A percentile compares a stretch with the other conserved stretches of the same genome.
These are phyloP conservation scores for Ogataea saltuana DNA, from an alignment of 805 yeast genomes.

Conservation along the genomic window DNA sequence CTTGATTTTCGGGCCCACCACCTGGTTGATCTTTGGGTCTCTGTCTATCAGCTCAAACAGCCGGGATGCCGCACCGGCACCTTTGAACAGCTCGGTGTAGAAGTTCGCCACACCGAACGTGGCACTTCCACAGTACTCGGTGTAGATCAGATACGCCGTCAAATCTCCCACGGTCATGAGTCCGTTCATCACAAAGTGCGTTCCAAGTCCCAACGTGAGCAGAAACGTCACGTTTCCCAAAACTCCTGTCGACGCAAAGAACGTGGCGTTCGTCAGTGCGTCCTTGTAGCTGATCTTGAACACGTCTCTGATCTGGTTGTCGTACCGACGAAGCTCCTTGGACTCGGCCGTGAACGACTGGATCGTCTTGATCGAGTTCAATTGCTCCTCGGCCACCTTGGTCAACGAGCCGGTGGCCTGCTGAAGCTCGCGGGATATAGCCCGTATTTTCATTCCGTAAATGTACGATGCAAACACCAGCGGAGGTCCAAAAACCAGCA, in stretches of 20 bases:
- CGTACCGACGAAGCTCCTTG: conserved; percentile 73
- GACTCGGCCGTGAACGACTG: conserved; percentile 90
- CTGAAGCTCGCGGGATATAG: conserved; percentile 74
- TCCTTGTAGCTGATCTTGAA: conserved; percentile 75
- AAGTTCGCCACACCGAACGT: conserved; percentile 89
- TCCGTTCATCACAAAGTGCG: conserved; percentile 73
- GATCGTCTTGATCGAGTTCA: conserved; percentile 81
- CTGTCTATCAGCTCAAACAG: conserved; percentile 85
- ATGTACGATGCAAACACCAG: conserved; percentile 75
- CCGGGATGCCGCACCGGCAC: conserved; percentile 94
- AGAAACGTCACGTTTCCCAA: conserved; percentile 80
- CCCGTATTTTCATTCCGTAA: conserved; percentile 80
- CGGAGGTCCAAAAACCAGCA: conserved; percentile 83
- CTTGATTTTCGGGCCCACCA: conserved; percentile 54
- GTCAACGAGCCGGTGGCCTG: conserved; percentile 85
- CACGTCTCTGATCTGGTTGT: conserved; percentile 66
- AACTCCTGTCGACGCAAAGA: conserved; percentile 78
- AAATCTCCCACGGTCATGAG: conserved; percentile 83
- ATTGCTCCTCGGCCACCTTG: conserved; percentile 88
- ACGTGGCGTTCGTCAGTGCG: conserved; percentile 77
- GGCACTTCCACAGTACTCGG: conserved; percentile 90
- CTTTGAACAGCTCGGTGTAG: conserved; percentile 93
- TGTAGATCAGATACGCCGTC: conserved; percentile 92
- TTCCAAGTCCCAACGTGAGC: conserved; percentile 76
- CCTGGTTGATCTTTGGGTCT: conserved; percentile 69